Evolutionary conservation across 2,329 filamentous ascomycete genomes (phyloP).

Genomic region (Pleurostoma richardsiae): DNA sequence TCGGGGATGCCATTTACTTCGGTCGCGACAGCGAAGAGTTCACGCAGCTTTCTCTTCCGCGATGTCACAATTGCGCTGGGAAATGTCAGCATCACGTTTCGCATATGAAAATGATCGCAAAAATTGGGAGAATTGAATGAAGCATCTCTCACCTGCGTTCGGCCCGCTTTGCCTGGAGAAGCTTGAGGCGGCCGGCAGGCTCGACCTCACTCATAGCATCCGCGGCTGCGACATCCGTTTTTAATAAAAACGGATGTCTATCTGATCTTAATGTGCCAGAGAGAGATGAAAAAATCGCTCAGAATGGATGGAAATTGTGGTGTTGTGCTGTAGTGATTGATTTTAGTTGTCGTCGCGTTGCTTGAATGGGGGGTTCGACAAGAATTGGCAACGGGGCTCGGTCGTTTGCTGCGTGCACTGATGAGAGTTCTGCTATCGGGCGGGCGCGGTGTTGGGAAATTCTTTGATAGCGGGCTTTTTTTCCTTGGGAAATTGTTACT

Average conservation of each 20-base stretch:
- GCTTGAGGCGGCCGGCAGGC: conserved; percentile 59
- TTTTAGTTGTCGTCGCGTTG: neutral
- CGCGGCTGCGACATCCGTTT: conserved; percentile 66
- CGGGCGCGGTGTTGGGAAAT: too few species aligned
- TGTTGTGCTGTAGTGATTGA: conserved; percentile 27
- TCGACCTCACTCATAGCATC: conserved; percentile 70
- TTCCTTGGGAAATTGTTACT: too few species aligned
- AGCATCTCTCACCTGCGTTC: conserved; percentile 51
- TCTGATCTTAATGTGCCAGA: conserved; percentile 24
- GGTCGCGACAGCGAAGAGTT: conserved; percentile 78
- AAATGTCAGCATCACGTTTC: conserved; percentile 37
- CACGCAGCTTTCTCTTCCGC: conserved; percentile 86
- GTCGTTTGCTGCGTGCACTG: too few species aligned
- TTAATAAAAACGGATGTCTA: conserved; percentile 52
- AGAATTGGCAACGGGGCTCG: too few species aligned
- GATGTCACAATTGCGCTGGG: conserved; percentile 68
- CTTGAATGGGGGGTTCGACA: too few species aligned
- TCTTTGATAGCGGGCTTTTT: too few species aligned
- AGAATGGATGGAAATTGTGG: conserved; percentile 28
- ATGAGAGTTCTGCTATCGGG: too few species aligned
- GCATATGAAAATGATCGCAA: conserved; percentile 42
- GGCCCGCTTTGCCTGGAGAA: conserved; percentile 60
- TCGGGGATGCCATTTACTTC: conserved; percentile 58
- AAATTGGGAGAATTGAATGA: conserved; percentile 40
- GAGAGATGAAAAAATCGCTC: conserved; percentile 22